These are phyloP conservation scores for Fusarium fujikuroi DNA, from an alignment of 2,329 filamentous ascomycete species.

Conservation along the genomic window DNA sequence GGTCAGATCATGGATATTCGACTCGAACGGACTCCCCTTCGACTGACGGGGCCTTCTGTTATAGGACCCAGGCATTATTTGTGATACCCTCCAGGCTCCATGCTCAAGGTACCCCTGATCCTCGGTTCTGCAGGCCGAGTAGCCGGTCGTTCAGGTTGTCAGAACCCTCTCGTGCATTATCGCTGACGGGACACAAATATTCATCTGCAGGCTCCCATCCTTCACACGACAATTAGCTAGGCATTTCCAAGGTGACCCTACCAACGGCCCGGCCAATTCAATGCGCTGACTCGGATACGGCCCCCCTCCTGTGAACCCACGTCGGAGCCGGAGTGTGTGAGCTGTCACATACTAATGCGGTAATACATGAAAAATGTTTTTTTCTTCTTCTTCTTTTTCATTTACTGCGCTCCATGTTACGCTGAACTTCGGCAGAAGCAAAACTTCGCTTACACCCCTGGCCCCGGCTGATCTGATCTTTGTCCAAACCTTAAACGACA, in stretches of 20 bases:
- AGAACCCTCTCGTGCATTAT: background rate
- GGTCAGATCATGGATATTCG: conserved; percentile 20
- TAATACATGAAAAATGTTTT: background rate
- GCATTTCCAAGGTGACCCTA: background rate
- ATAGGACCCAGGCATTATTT: background rate
- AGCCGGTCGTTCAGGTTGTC: background rate
- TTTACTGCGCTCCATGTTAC: background rate
- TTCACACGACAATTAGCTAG: background rate
- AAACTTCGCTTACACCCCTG: conserved; percentile 28
- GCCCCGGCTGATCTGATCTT: conserved; percentile 38
- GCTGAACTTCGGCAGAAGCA: conserved; percentile 25
- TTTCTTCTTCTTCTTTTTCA: background rate
- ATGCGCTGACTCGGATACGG: background rate
- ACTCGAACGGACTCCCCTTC: background rate
- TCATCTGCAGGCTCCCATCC: background rate
- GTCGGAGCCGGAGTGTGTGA: conserved; percentile 33
- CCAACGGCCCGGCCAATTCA: background rate
- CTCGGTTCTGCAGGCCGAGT: conserved; percentile 1
- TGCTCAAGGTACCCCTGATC: background rate
- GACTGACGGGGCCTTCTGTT: background rate
- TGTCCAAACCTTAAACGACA: conserved; percentile 33
- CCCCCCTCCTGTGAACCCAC: conserved; percentile 1
- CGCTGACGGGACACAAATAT: background rate
- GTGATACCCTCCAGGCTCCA: background rate
- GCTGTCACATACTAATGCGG: conserved; percentile 20